Base-by-base conservation (phyloP, 306 rosid species). In the Acacia confusa region DNA sequence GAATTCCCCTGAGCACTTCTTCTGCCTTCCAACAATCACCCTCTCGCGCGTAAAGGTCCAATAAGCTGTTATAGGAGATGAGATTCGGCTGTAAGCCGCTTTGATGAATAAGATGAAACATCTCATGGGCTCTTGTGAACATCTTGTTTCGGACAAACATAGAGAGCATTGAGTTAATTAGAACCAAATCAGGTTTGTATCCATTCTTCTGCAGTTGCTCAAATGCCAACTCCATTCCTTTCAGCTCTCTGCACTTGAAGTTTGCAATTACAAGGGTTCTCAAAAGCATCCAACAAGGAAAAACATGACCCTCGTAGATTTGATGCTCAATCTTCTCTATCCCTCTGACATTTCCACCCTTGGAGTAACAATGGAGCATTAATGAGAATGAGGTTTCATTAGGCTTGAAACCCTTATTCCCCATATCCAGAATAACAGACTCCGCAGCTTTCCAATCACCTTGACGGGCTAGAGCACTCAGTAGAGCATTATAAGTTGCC, bases 21-120 rank as follows among this genome's bases (percentile, higher is more conserved):
- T 96, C 91, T 67, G 98, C 98, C 88, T 93, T 92, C 99, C 97
- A 96, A 78, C 97, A 89, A 67, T 89, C 90, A 22, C 97, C 97
- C 27, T 84, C 87, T 69, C 94, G 88, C 9, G 95, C 97, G 66
- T 96, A 84, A 93, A 93, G 88, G 87, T 96, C 93, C 88, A 93
- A 92, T 88, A 96, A 83, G 91, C 92, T 84, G 70, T 96, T 95
- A 77, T 92, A 93, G 40, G 98, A 92, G 38, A 92, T 83, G 6
- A 93, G 87, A 88, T 92, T 90, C 1, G 99, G 99, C 88, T 89
- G 92, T 75, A 93, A 82, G 63, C 93, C 92, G 4, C 69, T 78
- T 82, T 87, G 81, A 47, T 66, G 82, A 78, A 89, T 88, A 78
- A 88, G 77, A 70, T 85, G 81, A 77, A 91, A 77, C 94, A 88